A percentile compares a stretch with the other conserved stretches of the same genome.
phyloP scores from a whole-genome alignment of 495 filamentous ascomycete species.

The Geoglossum glabrum region DNA sequence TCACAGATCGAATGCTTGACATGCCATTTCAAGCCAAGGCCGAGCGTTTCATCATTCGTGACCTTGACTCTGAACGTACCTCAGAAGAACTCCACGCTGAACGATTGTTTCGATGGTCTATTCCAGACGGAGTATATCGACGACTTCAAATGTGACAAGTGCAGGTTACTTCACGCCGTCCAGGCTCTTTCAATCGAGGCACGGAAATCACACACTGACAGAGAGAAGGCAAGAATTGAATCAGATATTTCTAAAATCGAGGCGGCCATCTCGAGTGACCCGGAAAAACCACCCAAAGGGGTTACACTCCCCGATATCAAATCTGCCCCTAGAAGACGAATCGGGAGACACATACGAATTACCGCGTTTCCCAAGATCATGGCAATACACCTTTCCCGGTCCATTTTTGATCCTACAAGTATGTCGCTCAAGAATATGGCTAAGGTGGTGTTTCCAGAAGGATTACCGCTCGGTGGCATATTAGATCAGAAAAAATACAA shows the following conservation, averaged over 20 bases:
- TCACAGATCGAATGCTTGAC: constrained; percentile 84
- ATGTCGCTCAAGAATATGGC: constrained; percentile 81
- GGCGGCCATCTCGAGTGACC: constrained; percentile 48
- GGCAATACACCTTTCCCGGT: constrained; percentile 79
- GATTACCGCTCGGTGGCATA: constrained; percentile 58
- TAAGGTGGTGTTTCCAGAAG: constrained; percentile 81
- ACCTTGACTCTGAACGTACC: constrained; percentile 85
- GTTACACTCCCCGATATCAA: constrained; percentile 56
- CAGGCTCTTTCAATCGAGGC: constrained; percentile 26
- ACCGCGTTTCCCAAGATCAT: constrained; percentile 72
- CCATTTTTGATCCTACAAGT: constrained; percentile 56
- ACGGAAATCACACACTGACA: constrained; percentile 22
- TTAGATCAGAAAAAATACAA: constrained; percentile 61
- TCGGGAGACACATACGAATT: constrained; percentile 70
- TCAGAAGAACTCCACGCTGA: constrained; percentile 44
- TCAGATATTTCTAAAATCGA: constrained; percentile 33
- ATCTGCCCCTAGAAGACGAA: constrained; percentile 57
- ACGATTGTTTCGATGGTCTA: constrained; percentile 73
- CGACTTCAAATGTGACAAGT: constrained; percentile 87
- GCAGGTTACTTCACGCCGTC: constrained; percentile 64
- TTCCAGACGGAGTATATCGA: constrained; percentile 93
- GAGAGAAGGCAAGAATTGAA: constrained; percentile 32
- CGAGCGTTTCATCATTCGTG: constrained; percentile 68
- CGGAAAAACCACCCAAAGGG: constrained; percentile 51
- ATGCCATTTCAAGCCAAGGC: constrained; percentile 74